Base-by-base conservation (phyloP, 2,329 filamentous ascomycete species). In the Curvularia lunata region DNA sequence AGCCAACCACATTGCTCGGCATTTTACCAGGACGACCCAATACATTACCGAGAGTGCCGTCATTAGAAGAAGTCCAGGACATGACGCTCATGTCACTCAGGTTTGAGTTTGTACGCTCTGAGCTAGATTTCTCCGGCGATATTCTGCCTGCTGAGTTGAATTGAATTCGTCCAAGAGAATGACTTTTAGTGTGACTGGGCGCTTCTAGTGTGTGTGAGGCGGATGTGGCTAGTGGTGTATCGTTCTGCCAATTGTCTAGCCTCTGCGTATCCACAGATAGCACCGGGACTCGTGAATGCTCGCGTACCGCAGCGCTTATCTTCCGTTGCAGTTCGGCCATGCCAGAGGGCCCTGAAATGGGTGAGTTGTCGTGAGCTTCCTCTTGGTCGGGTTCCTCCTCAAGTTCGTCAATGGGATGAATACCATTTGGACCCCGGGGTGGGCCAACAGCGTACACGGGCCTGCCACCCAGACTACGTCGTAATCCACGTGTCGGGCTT, bases 331-430 rank as follows among this genome's bases (percentile, higher is more conserved):
- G 50, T 53, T 75, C 68, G 30, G 54, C 40, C 71, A 74, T 75
- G 42, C 74, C 72, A 9, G 60, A 61, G 18, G 64, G 58, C 25
- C 43, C 49, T 6, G 58, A 63, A 23, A 66, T 48, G 1, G 58
- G 55, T 7, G 58, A 61, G 16, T 61, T 54, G 12, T 72, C 68
- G 21, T 61, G 67, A 1, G 55, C 32, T 8, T 56, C 32, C n/a
- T 68, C 62, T 3, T 57, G 60, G 5, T 70, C 68, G 8, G 65
- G 54, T 49, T 86, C 84, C 61, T 88, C 86, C 57, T 88, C 86
- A 12, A 82, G 76, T 68, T 87, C 85, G 37, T 87, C 85, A 45
- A 89, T 89, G 0, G 85, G 84, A 67, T 87, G 86, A 25, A 88
- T 88, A 23, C 80, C 77, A 3, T 82, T 82, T 30, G 83, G 81